Conservation (phyloP, 345 rosid species). For the Kandelia obovata region DNA sequence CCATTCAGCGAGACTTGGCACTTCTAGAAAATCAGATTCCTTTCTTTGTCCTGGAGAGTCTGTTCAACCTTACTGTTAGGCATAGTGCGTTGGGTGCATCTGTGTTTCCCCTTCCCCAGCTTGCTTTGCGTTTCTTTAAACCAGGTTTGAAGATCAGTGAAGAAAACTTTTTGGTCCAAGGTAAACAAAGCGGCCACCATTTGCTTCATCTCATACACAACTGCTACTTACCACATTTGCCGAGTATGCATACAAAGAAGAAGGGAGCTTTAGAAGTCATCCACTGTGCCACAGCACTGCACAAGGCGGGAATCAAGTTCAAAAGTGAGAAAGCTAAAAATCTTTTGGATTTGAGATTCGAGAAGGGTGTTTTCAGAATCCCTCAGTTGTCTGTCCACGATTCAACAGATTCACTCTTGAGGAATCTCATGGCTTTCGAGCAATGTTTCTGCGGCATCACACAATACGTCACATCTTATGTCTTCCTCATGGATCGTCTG, state of each 20-base stretch:
- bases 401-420: slow-evolving; percentile 22
- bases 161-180: background rate
- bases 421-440: slow-evolving; percentile 36
- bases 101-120: background rate
- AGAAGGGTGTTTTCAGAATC: slow-evolving; percentile 25
- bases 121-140: slow-evolving; percentile 11
- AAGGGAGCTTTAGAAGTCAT: slow-evolving; percentile 12
- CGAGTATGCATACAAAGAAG: background rate
- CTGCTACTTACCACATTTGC: slow-evolving; percentile 14
- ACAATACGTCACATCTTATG: slow-evolving; percentile 13
- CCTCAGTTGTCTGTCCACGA: slow-evolving; percentile 26
- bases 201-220: slow-evolving; percentile 13
- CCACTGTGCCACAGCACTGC: slow-evolving; percentile 30
- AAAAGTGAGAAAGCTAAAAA: slow-evolving; percentile 8
- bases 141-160: background rate
- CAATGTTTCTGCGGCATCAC: slow-evolving; percentile 12
- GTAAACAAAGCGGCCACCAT: background rate
- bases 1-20: slow-evolving; percentile 19
- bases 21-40: slow-evolving; percentile 27
- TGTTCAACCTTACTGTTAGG: slow-evolving; percentile 12
- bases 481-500: slow-evolving; percentile 9
- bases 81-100: background rate
- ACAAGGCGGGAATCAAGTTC: slow-evolving; percentile 38
- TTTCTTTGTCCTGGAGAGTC: slow-evolving; percentile 17
- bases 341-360: slow-evolving; percentile 26